phyloP scores from a whole-genome alignment of 208 protist species.

The Wallacemonas sp. region DNA sequence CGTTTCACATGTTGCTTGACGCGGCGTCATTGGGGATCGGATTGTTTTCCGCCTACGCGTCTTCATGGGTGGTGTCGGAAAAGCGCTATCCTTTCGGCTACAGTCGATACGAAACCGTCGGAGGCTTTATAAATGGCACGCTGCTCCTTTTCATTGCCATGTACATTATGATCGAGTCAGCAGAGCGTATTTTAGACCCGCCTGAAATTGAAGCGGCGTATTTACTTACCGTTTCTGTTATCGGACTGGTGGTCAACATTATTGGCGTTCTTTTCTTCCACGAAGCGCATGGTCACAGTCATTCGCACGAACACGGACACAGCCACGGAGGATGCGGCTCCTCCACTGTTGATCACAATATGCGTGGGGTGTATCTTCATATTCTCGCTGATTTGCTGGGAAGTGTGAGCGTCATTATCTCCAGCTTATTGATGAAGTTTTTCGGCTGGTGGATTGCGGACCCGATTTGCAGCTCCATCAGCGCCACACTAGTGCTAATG shows the following conservation, averaged over 20 bases:
- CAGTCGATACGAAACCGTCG: slow-evolving; percentile 76
- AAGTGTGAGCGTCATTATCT: slow-evolving; percentile 86
- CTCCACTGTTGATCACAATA: slow-evolving; percentile 68
- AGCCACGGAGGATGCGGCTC: slow-evolving; percentile 33
- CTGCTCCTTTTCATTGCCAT: slow-evolving; percentile 79
- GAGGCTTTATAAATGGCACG: slow-evolving; percentile 87
- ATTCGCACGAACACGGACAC: slow-evolving; percentile 53
- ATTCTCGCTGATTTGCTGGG: slow-evolving; percentile 88
- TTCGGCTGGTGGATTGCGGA: slow-evolving; percentile 67
- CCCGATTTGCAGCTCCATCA: slow-evolving; percentile 77
- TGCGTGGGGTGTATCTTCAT: slow-evolving; percentile 86
- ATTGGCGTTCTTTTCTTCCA: slow-evolving; percentile 87
- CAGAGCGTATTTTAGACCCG: slow-evolving; percentile 77
- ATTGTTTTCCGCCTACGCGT: slow-evolving; percentile 90
- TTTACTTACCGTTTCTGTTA: slow-evolving; percentile 75
- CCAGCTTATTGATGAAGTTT: slow-evolving; percentile 64
- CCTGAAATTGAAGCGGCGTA: slow-evolving; percentile 75
- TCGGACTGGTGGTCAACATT: slow-evolving; percentile 85
- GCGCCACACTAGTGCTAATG: slow-evolving; percentile 61
- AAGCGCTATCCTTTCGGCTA: slow-evolving; percentile 85
- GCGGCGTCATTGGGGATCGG: slow-evolving; percentile 94
- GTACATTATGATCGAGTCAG: slow-evolving; percentile 77
- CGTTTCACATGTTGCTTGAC: slow-evolving; percentile 98
- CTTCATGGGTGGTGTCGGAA: slow-evolving; percentile 86
- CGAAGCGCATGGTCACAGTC: slow-evolving; percentile 52